Evolutionary conservation across 2,329 filamentous ascomycete genomes (phyloP), one percentile per base, ranked within the genome.

Genomic region (Aspergillus sp.): DNA sequence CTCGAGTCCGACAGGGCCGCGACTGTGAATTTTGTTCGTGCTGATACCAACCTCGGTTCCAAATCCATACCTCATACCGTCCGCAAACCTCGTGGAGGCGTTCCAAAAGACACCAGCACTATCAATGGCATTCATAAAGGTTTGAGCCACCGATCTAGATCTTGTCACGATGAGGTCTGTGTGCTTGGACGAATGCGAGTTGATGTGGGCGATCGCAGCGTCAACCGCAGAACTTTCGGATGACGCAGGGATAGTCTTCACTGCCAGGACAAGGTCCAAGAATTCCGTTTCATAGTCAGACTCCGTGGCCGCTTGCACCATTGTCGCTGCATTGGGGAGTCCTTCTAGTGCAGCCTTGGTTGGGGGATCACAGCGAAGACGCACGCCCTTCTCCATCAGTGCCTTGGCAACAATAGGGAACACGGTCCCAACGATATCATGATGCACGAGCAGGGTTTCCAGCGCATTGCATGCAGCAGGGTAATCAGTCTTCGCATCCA

Each of bases 31-130:
- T 79, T 97, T 99, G 79, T 97, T 99, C 46, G 94, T 99, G 76
- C 89, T 95, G 74, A 99, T 97, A 50, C 94, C 94, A 20, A 99
- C 94, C 75, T 99, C 94, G 0, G 94, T 97, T 45, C 94, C 94
- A 73, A 99, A 99, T 6, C 94, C 94, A 70, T 95, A 97, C 40
- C 94, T 83, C 88, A 96, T 97, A 6, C 94, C 94, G 71, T 99
- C 94, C 5, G 92, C 91, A 76, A 99, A 93, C 47, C 94, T 84
- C 7, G 91, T 96, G 20, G 90, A 95, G 6, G 91, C 89, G 70
- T 99, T 99, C 91, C 93, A 97, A 80, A 96, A 99, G 16, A 93
- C 92, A 48, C 92, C 93, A 0, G 91, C 88, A 23, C 91, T 90
- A 74, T 97, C 94, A 47, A 97, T 84, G 53, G 84, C 84, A 42